Base-by-base conservation (phyloP, 129 eudicot species). In the Escallonia herrerae region DNA sequence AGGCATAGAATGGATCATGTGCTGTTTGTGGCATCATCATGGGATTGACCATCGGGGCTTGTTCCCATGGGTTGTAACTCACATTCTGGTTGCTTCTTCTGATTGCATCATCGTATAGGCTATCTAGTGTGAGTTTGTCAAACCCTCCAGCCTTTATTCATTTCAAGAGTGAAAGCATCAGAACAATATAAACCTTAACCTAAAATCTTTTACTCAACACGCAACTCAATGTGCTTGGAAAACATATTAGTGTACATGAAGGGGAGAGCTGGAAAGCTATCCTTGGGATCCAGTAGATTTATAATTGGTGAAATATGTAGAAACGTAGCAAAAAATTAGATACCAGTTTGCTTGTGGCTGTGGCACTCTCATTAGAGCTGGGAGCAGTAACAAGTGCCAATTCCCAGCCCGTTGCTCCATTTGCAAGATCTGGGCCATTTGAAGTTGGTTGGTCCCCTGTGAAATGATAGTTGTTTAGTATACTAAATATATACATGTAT, bases 1-100 rank as follows among this genome's bases (percentile, higher is more conserved):
- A 85, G 73, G 83, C 89, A 15, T 83, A 93, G 69, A 93, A 93
- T 9, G 98, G 96, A 76, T 82, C 95, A 38, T 74, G 90, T 54
- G 79, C 62, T 5, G 72, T 65, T 63, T 78, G 91, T 33, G 65
- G 81, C 84, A 87, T 79, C n/a, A n/a, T n/a, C 86, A 83, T 77
- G 69, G 86, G 74, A 46, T 66, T 65, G 54, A 73, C 77, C 73
- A 60, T 40, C 6, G 74, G 84, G n/a, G 62, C 51, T 54, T 77
- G 90, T 57, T 89, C 95, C 99, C 96, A 93, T 39, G 99, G 99
- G 74, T 90, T 90, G 77, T 84, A 90, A 55, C 91, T 84, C 45
- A 63, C 49, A 14, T 63, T 65, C 61, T 84, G 91, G 74, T 81
- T 90, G 74, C 74, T 90, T 81, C 85, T 77, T 72, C 86, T 76